Percentiles rank a stretch among this genome's conserved stretches.
phyloP scores from a whole-genome alignment of 129 eudicot species.

The Artemisia argyi region DNA sequence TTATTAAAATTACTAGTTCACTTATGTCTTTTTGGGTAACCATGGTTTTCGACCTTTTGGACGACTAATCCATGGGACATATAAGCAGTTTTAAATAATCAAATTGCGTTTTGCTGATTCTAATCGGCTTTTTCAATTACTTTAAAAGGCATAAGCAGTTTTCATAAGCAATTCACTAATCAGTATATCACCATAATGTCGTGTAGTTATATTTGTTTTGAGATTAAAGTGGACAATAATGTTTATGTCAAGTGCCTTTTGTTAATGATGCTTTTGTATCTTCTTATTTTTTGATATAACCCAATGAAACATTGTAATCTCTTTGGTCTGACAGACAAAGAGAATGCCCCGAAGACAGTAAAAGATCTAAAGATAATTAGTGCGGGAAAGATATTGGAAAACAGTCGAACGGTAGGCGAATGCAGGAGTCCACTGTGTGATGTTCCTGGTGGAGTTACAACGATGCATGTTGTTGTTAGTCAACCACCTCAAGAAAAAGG shows the following conservation, averaged over 20 bases:
- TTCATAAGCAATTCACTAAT: too few species aligned
- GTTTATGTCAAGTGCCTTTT: background rate
- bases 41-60: too few species aligned
- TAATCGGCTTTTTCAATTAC: too few species aligned
- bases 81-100: too few species aligned
- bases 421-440: conserved; percentile 73
- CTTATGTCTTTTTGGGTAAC: too few species aligned
- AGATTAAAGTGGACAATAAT: conserved; percentile 6
- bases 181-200: background rate
- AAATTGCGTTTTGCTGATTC: too few species aligned
- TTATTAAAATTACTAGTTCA: too few species aligned
- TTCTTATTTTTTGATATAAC: background rate
- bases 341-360: conserved; percentile 71
- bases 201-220: background rate
- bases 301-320: conserved; percentile 11
- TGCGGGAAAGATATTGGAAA: conserved; percentile 83
- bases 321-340: conserved; percentile 49
- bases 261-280: background rate
- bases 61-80: too few species aligned
- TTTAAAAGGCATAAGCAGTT: too few species aligned
- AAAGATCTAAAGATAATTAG: conserved; percentile 81
- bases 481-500: conserved; percentile 72
- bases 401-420: conserved; percentile 74
- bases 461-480: conserved; percentile 86
- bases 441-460: conserved; percentile 80